Evolutionary conservation across 202 grass and related monocot species (phyloP), one percentile per base, ranked within the genome.

Genomic region (Carex arenaria): DNA sequence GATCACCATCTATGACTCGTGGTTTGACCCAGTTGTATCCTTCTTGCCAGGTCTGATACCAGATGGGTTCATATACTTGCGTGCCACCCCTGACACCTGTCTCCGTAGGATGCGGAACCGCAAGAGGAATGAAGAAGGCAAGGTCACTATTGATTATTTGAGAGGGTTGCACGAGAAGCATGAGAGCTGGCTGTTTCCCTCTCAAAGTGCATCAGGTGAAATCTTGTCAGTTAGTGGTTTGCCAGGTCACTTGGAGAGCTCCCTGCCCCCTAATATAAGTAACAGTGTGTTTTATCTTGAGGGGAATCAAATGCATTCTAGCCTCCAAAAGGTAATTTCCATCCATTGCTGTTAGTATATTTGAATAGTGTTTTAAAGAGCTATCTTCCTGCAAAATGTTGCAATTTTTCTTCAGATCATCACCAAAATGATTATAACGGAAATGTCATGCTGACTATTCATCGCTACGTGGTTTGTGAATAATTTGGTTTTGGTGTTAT

Each of bases 1-100:
- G 81, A 99, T 99, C 66, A 94, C 90, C 87, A 99, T 99, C 28
- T 99, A 99, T 6, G 96, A 99, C 70, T 94, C 96, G 3, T 99
- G 96, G 96, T 99, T 99, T 53, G 96, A 99, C 89, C 93, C 93
- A 0, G 93, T 99, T 79, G 93, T 99, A 2, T 92, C 96, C 63
- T 92, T 87, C 1, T 83, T 99, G 64, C 96, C 96, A 57, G 96
- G 91, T 55, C 93, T 99, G 61, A 88, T 99, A 52, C 96, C 96
- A 62, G 96, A 99, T 62, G 93, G 88, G 22, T 99, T 99, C 89
- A 99, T 99, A 78, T 99, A 99, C 84, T 70, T 99, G 72, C 90
- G 96, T 85, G 96, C 93, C 73, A 94, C 83, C 76, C 96, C 96
- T 89, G 85, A 96, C 72, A 96, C 96, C 60, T 96, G 96, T 80